Conservation (phyloP, 352 stramenopile species). For the Pythium pyrilobum region DNA sequence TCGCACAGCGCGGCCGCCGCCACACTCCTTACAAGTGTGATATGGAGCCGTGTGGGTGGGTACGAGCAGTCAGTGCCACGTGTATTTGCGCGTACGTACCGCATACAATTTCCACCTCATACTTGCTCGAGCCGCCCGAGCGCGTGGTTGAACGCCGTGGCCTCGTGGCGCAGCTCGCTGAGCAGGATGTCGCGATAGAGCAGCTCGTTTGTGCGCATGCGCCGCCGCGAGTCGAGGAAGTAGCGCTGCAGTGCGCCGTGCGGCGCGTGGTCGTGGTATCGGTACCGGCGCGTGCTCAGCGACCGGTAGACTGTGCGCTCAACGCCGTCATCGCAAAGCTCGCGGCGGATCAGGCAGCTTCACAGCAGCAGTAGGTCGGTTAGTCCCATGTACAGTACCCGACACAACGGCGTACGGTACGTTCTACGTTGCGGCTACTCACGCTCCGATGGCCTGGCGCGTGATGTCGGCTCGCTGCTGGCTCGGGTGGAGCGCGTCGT, state of each 20-base stretch:
- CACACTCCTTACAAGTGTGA: too few species aligned
- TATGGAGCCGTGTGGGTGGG: too few species aligned
- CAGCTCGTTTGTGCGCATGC: background rate
- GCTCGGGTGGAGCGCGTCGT: conserved; percentile 22
- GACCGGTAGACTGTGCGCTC: conserved; percentile 2
- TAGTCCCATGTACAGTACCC: background rate
- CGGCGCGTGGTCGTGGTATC: background rate
- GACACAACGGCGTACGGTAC: background rate
- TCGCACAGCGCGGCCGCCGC: too few species aligned
- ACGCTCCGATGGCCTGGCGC: conserved; percentile 12
- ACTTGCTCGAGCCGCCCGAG: background rate
- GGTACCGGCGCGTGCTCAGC: conserved; percentile 9
- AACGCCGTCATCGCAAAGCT: conserved; percentile 6
- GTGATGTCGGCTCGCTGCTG: conserved; percentile 15
- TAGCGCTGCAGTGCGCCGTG: background rate
- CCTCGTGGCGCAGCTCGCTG: background rate
- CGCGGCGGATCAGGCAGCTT: conserved; percentile 9
- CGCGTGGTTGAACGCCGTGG: background rate
- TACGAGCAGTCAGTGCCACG: too few species aligned
- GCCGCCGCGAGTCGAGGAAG: background rate
- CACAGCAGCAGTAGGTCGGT: background rate
- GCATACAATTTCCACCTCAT: too few species aligned
- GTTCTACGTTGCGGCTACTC: background rate
- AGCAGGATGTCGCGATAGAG: background rate
- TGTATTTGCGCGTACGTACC: too few species aligned